Conservation (phyloP, 805 yeast genomes). For the Candida maltosa region DNA sequence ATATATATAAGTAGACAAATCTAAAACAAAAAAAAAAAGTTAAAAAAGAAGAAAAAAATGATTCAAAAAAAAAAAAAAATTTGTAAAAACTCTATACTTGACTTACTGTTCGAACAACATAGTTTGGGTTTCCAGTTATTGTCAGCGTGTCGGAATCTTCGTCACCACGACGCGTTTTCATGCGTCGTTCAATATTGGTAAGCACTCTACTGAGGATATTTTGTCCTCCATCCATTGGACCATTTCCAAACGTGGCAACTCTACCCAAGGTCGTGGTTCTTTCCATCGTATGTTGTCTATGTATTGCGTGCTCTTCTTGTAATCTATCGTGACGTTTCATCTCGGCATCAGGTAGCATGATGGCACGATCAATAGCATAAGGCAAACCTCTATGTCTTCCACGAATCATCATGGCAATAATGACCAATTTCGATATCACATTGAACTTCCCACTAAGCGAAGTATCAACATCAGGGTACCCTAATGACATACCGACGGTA, state of each 20-base stretch:
- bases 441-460: constrained; percentile 75
- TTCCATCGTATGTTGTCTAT: constrained; percentile 27
- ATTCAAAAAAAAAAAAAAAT: neutral
- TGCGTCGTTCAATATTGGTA: constrained; percentile 6
- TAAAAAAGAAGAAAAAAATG: neutral
- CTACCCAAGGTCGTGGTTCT: constrained; percentile 12
- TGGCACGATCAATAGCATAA: constrained; percentile 88
- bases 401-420: constrained; percentile 86
- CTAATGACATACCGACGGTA: constrained; percentile 89
- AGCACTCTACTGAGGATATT: constrained; percentile 11
- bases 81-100: constrained; percentile 5
- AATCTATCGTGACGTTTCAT: constrained; percentile 59
- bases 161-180: constrained; percentile 1
- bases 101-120: constrained; percentile 5
- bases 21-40: neutral
- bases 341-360: constrained; percentile 73
- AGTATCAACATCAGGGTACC: constrained; percentile 64
- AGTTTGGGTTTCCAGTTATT: constrained; percentile 3
- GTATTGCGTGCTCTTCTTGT: constrained; percentile 50
- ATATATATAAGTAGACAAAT: neutral
- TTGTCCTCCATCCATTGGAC: constrained; percentile 10
- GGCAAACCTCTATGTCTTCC: constrained; percentile 98
- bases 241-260: constrained; percentile 7
- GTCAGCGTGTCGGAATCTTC: too few relatives aligned
- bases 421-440: constrained; percentile 73